phyloP scores from a whole-genome alignment of 768 basidiomycete genomes.

The Inosperma sp. region DNA sequence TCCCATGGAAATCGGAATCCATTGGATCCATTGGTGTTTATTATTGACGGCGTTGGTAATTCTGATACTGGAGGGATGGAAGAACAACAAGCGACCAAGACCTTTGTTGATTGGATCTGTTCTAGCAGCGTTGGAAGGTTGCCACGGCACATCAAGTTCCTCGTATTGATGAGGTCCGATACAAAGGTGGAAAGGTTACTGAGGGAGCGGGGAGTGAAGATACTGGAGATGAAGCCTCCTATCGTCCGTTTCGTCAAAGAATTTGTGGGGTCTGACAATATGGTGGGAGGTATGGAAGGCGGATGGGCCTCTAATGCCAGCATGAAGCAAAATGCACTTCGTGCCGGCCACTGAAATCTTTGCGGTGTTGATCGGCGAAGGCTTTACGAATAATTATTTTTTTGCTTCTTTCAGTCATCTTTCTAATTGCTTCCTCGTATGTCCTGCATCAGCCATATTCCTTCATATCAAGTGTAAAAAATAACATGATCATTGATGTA shows the following conservation, averaged over 20 bases:
- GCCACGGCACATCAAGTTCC: slow-evolving; percentile 22
- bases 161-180: slow-evolving; percentile 17
- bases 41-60: slow-evolving; percentile 25
- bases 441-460: no score
- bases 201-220: slow-evolving; percentile 9
- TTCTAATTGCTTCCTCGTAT: no score
- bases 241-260: neutral
- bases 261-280: neutral
- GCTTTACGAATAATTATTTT: no score
- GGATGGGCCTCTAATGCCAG: no score
- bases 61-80: slow-evolving; percentile 20
- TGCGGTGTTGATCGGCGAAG: no score
- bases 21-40: slow-evolving; percentile 19
- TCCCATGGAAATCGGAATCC: slow-evolving; percentile 16
- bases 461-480: no score
- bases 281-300: neutral
- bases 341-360: no score
- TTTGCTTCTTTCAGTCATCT: no score
- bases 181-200: slow-evolving; percentile 12
- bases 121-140: slow-evolving; percentile 14
- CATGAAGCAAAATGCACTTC: no score
- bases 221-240: slow-evolving; percentile 10
- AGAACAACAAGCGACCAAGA: slow-evolving; percentile 16
- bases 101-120: slow-evolving; percentile 14
- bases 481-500: no score